Evolutionary conservation across 495 filamentous ascomycete genomes (phyloP).

Genomic region (Rostrohypoxylon terebratum): DNA sequence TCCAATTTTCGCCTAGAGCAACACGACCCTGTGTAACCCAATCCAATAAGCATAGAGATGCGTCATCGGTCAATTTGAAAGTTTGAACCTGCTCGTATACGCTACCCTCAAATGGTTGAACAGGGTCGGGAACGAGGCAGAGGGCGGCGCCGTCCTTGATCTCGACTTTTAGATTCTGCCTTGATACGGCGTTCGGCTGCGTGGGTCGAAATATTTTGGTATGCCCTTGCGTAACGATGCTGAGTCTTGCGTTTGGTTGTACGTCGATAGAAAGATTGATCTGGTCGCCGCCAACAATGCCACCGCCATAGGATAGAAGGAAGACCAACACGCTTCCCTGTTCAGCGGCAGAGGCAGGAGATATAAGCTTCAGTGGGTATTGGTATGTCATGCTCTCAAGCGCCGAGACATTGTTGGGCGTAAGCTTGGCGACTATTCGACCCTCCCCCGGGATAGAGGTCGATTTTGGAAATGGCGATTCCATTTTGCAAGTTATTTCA

Average conservation of each 20-base stretch:
- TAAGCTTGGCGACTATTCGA: slow-evolving; percentile 75
- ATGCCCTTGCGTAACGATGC: slow-evolving; percentile 91
- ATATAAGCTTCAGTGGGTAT: slow-evolving; percentile 94
- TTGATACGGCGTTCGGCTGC: slow-evolving; percentile 66
- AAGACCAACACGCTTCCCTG: slow-evolving; percentile 77
- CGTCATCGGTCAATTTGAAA: slow-evolving; percentile 71
- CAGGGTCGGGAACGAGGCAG: slow-evolving; percentile 94
- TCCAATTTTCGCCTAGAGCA: slow-evolving; percentile 92
- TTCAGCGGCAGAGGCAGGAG: slow-evolving; percentile 65
- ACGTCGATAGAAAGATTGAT: slow-evolving; percentile 79
- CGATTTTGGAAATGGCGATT: slow-evolving; percentile 73
- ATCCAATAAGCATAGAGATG: slow-evolving; percentile 83
- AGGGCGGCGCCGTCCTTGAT: slow-evolving; percentile 73
- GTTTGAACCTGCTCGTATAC: slow-evolving; percentile 84
- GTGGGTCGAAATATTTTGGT: slow-evolving; percentile 94
- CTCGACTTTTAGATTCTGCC: slow-evolving; percentile 74
- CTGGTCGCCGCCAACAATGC: slow-evolving; percentile 85
- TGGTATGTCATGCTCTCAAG: slow-evolving; percentile 84
- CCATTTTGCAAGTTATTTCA: slow-evolving; percentile 49
- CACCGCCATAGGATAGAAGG: slow-evolving; percentile 93
- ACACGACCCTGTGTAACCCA: slow-evolving; percentile 92
- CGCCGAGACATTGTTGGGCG: slow-evolving; percentile 76
- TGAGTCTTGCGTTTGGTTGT: slow-evolving; percentile 72
- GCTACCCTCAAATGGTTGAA: slow-evolving; percentile 85
- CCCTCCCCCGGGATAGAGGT: slow-evolving; percentile 81